Evolutionary conservation across 805 yeast species (phyloP), one percentile per base, ranked within the genome.

Genomic region (Candida yuanshanica): DNA sequence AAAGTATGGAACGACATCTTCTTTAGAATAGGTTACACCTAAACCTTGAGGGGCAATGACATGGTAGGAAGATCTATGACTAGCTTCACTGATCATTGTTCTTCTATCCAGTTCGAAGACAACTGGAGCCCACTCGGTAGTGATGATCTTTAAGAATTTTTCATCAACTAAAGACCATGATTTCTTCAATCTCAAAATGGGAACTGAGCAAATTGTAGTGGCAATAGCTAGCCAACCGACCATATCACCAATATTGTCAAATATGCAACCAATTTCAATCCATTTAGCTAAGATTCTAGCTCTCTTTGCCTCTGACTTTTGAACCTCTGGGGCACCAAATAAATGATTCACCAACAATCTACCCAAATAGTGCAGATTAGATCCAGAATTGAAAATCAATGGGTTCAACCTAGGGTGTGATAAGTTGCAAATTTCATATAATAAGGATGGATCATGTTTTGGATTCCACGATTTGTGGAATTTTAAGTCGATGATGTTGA

Each of bases 191-290:
- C 98, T 73, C 43, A 91, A 65, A 2, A 91, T 70, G 0, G 96
- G 95, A 41, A 83, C 77, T 0, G 95, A 84, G 53, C 95, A 82
- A 2, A 90, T 71, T 2, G 83, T 72, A 0, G 93, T 80, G 1
- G 96, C 87, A 50, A 91, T 79, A 0, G 96, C 95, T 20, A 88
- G 66, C 97, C 97, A 91, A 23, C 93, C 81, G 0, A 89, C 90
- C 90, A 88, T 87, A 58, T 91, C 95, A 37, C 98, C 98, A 23
- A 76, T 66, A 45, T 75, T 76, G 53, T 87, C 93, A 46, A 91
- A 75, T 21, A 69, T 65, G 47, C 83, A 77, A 4, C 96, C 98
- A 34, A 91, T 68, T 45, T 79, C 79, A 33, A 90, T 83, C 98
- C 98, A 91, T 56, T 79, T 82, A 36, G 79, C 78, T 27, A 91